Evolutionary conservation across 176 grass and related monocot genomes (phyloP), one percentile per base, ranked within the genome.

Genomic region (Rhynchospora pubera): DNA sequence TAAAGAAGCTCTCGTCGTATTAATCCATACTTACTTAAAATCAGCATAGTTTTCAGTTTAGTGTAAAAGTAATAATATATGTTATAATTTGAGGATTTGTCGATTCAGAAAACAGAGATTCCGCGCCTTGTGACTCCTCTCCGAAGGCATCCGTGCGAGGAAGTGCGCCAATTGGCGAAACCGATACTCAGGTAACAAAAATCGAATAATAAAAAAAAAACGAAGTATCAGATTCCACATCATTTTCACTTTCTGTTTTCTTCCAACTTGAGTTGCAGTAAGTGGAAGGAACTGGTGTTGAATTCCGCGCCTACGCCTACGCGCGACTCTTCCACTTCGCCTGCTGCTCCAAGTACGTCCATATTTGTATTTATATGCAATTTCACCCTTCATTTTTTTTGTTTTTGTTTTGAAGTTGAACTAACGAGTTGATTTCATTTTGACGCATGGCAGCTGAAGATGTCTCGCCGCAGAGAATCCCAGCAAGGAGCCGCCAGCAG

Each of bases 201-300:
- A 68, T 84, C 47, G 51, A 75, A 82, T 15, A 19, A 19, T 67
- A 13, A 55, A 18, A 51, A 14, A 23, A 47, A 68, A 61, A 57
- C 11, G 28, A 7, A 71, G 19, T 18, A 42, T 71, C 48, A 46
- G 78, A 48, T 65, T 83, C 46, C 46, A 57, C 32, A n/a, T 15
- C 78, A 24, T 56, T 63, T 70, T 84, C 57, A 48, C 86, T 74
- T 84, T 45, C 18, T 84, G n/a, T n/a, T n/a, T n/a, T n/a, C 78
- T n/a, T 84, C 78, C 48, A 43, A 65, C 24, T 85, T 58, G 67
- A 72, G 67, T 85, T 87, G 61, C 61, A 97, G 94, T 72, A 97
- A 94, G 82, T 97, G 94, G 94, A 97, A 97, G 78, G 82, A 90
- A 55, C 82, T 91, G 16, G 85, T 94, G 32, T 85, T 91, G 88